These are phyloP conservation scores for Rosa multiflora DNA, from an alignment of 306 rosid genomes.

Conservation along the genomic window DNA sequence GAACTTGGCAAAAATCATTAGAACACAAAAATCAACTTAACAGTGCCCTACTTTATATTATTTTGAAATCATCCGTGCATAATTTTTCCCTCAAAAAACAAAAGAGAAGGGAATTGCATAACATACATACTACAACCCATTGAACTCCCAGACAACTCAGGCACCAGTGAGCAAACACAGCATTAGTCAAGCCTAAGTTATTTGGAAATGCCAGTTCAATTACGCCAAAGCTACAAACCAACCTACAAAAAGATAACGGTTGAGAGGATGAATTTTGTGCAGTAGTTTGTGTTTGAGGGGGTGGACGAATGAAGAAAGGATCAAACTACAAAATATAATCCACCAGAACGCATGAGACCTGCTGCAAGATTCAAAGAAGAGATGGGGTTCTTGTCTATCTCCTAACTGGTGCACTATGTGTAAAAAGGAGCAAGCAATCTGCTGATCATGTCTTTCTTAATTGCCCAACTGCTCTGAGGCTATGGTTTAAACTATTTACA, in stretches of 20 bases:
- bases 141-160: slow-evolving; percentile 4
- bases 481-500: neutral
- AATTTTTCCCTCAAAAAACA: neutral
- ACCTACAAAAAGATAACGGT: neutral
- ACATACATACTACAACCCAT: neutral
- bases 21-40: neutral
- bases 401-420: neutral
- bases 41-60: neutral
- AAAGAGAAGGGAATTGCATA: neutral
- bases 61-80: neutral
- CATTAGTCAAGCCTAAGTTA: neutral
- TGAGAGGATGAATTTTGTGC: neutral
- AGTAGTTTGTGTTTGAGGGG: neutral
- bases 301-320: neutral
- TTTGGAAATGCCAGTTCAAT: neutral
- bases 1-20: neutral
- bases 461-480: neutral
- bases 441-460: neutral
- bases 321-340: slow-evolving; percentile 7
- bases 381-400: neutral
- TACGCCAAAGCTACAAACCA: neutral
- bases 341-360: neutral
- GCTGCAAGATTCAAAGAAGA: neutral
- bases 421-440: neutral
- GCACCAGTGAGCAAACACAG: neutral